A percentile compares a stretch with the other conserved stretches of the same genome.
Conservation (phyloP, 1,284 basidiomycete genomes). For the Microstroma glucosiphilum region DNA sequence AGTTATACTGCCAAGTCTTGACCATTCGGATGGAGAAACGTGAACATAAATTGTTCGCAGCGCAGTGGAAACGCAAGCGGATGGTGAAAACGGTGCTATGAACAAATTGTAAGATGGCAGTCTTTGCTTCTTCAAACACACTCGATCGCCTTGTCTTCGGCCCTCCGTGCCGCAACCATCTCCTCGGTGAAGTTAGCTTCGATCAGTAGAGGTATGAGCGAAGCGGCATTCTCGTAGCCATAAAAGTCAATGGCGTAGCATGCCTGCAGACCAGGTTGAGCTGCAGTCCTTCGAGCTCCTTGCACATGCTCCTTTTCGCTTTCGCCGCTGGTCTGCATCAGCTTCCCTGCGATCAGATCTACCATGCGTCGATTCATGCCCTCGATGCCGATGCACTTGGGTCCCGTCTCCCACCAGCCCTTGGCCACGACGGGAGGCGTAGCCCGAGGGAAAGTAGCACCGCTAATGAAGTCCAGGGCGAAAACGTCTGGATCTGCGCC, state of each 20-base stretch:
- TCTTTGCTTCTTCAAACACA: no score
- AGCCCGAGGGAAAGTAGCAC: conserved; percentile 22
- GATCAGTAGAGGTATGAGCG: conserved; percentile 22
- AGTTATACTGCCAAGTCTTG: no score
- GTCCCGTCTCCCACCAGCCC: conserved; percentile 15
- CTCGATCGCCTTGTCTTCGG: no score
- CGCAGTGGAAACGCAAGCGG: no score
- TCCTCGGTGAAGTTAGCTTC: conserved; percentile 26
- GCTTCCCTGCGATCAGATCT: not conserved
- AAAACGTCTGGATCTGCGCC: conserved; percentile 15
- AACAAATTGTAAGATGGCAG: no score
- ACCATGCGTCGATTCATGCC: conserved; percentile 20
- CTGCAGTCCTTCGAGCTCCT: not conserved
- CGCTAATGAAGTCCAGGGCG: conserved; percentile 26
- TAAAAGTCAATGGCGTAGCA: conserved; percentile 33
- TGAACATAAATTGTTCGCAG: no score
- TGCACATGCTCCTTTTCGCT: not conserved
- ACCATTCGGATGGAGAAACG: no score
- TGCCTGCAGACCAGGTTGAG: not conserved
- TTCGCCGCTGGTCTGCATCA: conserved; percentile 6
- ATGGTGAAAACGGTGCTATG: no score
- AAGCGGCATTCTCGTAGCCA: conserved; percentile 18
- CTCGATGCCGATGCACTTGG: conserved; percentile 14
- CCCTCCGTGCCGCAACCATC: not conserved
- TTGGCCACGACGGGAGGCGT: conserved; percentile 28